Base-by-base conservation (phyloP, 1,139 yeast genomes). In the Kurtzmaniella quercitrusa region DNA sequence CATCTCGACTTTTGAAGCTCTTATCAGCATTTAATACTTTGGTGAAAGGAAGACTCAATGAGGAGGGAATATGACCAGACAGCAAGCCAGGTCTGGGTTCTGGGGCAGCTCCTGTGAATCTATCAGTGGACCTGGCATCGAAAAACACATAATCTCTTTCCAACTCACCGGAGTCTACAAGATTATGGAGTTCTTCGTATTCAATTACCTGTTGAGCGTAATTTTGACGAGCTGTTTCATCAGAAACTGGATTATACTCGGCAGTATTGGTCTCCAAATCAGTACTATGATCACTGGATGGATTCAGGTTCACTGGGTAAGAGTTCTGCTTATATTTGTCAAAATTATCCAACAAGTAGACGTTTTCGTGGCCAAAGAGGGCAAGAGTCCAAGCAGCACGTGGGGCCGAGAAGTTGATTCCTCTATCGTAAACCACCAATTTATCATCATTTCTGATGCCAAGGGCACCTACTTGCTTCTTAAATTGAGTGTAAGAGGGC, bases 381-480 rank as follows among this genome's bases (percentile, higher is more conserved):
- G 81, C 71, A 54, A 91, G 75, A 55, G 90, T 88, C 96, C 96
- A 93, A 1, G 91, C 91, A 23, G 86, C 94, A 50, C 98, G 73
- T 29, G 98, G 96, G 4, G 91, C 80, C 36, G 95, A 83, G 62
- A 91, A 89, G 49, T 86, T 81, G 1, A 96, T 96, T 38, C 77
- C 75, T 50, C 82, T 81, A 61, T 93, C 98, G 60, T 93, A 93
- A 9, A 93, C 81, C n/a, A 93, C 84, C 42, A 93, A 59, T 15
- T 70, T 66, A 50, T 90, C 94, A 36, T 68, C 63, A 41, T 63
- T 64, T 25, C 54, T 54, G 37, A 79, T 58, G 2, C 81, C 81
- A 49, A 79, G 63, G 16, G 73, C 57, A 25, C 77, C 62, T 60
- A 87, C 73, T 1, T 76, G 73, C 3, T 56, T 42, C 44, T 77